phyloP scores from a whole-genome alignment of 2,329 filamentous ascomycete genomes.

The Penicillium olsonii region DNA sequence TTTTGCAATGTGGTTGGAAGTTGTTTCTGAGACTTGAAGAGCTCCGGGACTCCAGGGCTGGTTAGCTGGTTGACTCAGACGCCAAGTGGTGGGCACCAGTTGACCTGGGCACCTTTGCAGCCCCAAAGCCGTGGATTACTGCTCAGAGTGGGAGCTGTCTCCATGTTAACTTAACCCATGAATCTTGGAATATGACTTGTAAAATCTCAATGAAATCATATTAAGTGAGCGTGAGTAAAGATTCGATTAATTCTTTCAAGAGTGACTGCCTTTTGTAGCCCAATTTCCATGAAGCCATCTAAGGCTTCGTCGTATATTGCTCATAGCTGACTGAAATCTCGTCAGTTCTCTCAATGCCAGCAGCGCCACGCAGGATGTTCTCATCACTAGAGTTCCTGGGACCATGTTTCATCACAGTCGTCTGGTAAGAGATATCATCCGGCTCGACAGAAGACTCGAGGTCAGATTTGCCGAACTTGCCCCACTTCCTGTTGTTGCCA shows the following conservation, averaged over 20 bases:
- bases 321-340: slow-evolving; percentile 21
- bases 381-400: slow-evolving; percentile 18
- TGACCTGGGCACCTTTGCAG: too few species aligned
- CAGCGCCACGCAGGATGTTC: slow-evolving; percentile 18
- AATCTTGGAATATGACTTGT: too few species aligned
- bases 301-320: slow-evolving; percentile 5
- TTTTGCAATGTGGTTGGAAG: too few species aligned
- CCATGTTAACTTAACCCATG: too few species aligned
- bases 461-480: slow-evolving; percentile 8
- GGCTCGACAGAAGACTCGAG: slow-evolving; percentile 3
- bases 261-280: background rate
- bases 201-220: background rate
- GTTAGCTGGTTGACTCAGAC: too few species aligned
- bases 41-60: too few species aligned
- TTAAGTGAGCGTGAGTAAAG: background rate
- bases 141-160: too few species aligned
- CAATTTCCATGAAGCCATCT: background rate
- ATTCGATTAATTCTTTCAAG: background rate
- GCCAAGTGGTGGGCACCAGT: too few species aligned
- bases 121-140: too few species aligned
- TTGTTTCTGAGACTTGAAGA: background rate
- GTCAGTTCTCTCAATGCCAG: slow-evolving; percentile 25
- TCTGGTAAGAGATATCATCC: slow-evolving; percentile 1
- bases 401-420: slow-evolving; percentile 2
- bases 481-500: slow-evolving; percentile 15